Evolutionary conservation across 106 monocot species (phyloP).

Genomic region (Platanthera guangdongensis): DNA sequence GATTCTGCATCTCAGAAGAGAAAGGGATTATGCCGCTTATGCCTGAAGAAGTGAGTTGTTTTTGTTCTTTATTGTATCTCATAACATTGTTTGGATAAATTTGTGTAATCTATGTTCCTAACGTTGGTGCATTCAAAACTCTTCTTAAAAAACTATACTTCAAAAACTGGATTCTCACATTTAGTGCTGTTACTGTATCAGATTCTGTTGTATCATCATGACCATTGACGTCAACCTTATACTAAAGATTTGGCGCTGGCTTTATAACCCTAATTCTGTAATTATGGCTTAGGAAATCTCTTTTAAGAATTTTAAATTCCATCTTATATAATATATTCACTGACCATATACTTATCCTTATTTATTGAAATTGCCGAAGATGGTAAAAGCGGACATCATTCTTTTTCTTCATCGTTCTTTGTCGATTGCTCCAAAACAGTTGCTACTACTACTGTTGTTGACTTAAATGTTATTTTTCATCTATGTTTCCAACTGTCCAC

Average conservation of each 20-base stretch:
- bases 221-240: neutral
- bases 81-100: neutral
- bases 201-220: neutral
- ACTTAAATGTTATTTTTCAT: too few species aligned
- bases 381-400: too few species aligned
- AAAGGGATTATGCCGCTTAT: constrained; percentile 75
- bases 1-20: constrained; percentile 56
- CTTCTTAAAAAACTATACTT: neutral
- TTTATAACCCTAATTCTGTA: neutral
- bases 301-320: too few species aligned
- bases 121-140: neutral
- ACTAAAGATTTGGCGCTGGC: neutral
- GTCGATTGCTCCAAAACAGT: too few species aligned
- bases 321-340: too few species aligned
- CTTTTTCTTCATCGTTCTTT: too few species aligned
- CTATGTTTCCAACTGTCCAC: too few species aligned
- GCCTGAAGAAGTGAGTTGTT: constrained; percentile 75
- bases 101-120: neutral
- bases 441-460: too few species aligned
- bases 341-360: too few species aligned
- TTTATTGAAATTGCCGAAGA: too few species aligned
- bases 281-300: too few species aligned
- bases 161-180: neutral
- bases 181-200: neutral
- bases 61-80: neutral